Evolutionary conservation across 176 grass and related monocot species (phyloP).

Genomic region (Chrysopogon serrulatus): DNA sequence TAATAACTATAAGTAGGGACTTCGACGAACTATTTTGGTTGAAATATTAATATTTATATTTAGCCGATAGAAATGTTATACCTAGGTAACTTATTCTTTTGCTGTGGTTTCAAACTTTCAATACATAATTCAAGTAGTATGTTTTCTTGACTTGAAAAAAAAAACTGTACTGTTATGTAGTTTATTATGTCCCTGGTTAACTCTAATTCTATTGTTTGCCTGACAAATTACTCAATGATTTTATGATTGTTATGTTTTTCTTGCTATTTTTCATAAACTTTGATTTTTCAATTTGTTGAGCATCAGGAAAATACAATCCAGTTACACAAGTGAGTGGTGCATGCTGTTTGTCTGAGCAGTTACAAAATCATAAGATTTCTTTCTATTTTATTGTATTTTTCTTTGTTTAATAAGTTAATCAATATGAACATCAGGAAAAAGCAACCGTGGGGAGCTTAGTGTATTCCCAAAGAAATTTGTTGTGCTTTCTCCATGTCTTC

Average conservation of each 20-base stretch:
- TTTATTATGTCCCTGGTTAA: too few species aligned
- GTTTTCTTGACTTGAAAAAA: not conserved
- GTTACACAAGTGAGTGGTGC: not conserved
- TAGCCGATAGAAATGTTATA: not conserved
- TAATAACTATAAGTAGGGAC: not conserved
- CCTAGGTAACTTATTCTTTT: not conserved
- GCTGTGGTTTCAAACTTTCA: not conserved
- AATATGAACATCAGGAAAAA: constrained; percentile 71
- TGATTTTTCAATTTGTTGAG: constrained; percentile 15
- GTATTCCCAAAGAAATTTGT: constrained; percentile 70
- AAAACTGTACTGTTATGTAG: not conserved
- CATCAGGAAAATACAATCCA: constrained; percentile 44
- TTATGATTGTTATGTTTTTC: not conserved
- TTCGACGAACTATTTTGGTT: not conserved
- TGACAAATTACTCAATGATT: not conserved
- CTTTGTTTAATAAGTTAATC: not conserved
- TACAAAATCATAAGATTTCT: not conserved
- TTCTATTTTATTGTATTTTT: not conserved
- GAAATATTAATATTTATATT: not conserved
- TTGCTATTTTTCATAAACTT: not conserved
- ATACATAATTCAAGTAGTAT: not conserved
- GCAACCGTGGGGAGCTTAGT: constrained; percentile 91
- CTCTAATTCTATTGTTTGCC: not conserved
- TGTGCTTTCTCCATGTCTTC: constrained; percentile 92
- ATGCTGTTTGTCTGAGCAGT: not conserved